phyloP scores from a whole-genome alignment of 768 basidiomycete genomes.

The Tremella yokohamensis region DNA sequence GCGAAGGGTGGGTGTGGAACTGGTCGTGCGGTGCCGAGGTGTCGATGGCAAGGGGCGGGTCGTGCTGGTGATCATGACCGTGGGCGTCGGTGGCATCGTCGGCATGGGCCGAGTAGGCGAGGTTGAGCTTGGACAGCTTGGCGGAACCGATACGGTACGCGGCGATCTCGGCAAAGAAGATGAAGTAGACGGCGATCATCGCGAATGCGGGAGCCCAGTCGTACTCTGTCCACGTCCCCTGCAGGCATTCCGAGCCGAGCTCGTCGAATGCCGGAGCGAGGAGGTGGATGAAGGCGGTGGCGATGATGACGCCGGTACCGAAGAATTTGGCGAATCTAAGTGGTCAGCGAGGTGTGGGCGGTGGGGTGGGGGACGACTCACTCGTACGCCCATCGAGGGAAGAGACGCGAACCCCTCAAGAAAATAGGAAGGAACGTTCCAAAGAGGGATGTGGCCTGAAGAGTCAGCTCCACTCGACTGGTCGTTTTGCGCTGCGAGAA shows the following conservation, averaged over 20 bases:
- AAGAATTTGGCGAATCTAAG: slow-evolving; percentile 85
- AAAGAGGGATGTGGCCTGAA: slow-evolving; percentile 42
- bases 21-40: slow-evolving; percentile 22
- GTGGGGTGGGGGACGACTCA: slow-evolving; percentile 48
- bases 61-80: slow-evolving; percentile 47
- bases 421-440: slow-evolving; percentile 44
- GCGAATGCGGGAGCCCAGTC: slow-evolving; percentile 78
- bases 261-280: slow-evolving; percentile 70
- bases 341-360: background rate
- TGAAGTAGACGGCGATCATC: slow-evolving; percentile 71
- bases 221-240: slow-evolving; percentile 67
- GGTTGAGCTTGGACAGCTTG: slow-evolving; percentile 65
- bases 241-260: slow-evolving; percentile 67
- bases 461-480: background rate
- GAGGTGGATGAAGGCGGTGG: slow-evolving; percentile 69
- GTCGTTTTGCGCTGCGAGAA: background rate
- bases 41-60: slow-evolving; percentile 49
- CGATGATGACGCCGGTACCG: slow-evolving; percentile 74
- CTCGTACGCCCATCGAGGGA: slow-evolving; percentile 69
- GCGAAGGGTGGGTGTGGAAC: slow-evolving; percentile 27
- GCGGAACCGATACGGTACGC: slow-evolving; percentile 83
- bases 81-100: slow-evolving; percentile 37
- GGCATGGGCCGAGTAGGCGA: slow-evolving; percentile 49
- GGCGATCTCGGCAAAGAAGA: slow-evolving; percentile 79
- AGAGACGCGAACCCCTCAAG: slow-evolving; percentile 33